These are phyloP conservation scores for Cladosporium cucumerinum DNA, from an alignment of 2,329 filamentous ascomycete species.

Conservation along the genomic window DNA sequence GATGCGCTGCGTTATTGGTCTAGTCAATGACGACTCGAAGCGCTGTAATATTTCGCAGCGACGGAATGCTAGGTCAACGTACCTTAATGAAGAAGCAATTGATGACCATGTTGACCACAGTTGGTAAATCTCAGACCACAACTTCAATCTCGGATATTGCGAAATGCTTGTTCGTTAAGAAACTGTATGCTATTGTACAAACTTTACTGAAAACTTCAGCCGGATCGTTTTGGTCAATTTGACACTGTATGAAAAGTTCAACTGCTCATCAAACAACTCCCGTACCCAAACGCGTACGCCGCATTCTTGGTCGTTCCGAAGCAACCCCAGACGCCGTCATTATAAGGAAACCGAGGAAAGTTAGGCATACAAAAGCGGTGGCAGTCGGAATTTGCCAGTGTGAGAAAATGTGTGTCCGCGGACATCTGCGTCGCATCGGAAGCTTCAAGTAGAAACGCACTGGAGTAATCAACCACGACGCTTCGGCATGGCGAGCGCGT, in stretches of 20 bases:
- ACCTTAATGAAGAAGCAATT: not conserved
- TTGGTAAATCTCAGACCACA: not conserved
- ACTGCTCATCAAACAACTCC: not conserved
- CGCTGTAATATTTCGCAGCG: not conserved
- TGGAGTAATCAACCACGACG: constrained; percentile 17
- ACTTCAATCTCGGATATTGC: not conserved
- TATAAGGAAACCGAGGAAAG: not conserved
- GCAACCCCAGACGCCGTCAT: constrained; percentile 1
- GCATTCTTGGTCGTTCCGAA: not conserved
- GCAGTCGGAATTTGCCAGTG: not conserved
- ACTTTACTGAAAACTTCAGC: not conserved
- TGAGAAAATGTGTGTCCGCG: not conserved
- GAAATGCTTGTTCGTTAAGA: not conserved
- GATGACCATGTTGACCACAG: not conserved
- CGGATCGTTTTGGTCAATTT: not conserved
- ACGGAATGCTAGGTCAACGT: not conserved
- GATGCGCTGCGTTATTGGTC: not conserved
- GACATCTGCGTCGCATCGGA: not conserved
- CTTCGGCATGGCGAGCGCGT: constrained; percentile 35
- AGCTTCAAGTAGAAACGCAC: not conserved
- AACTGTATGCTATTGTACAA: constrained; percentile 9
- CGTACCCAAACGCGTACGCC: not conserved
- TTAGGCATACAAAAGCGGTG: not conserved
- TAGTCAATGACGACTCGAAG: not conserved
- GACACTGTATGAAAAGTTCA: not conserved